These are phyloP conservation scores for Buddleja alternifolia DNA, from an alignment of 257 asterid genomes.

Conservation along the genomic window DNA sequence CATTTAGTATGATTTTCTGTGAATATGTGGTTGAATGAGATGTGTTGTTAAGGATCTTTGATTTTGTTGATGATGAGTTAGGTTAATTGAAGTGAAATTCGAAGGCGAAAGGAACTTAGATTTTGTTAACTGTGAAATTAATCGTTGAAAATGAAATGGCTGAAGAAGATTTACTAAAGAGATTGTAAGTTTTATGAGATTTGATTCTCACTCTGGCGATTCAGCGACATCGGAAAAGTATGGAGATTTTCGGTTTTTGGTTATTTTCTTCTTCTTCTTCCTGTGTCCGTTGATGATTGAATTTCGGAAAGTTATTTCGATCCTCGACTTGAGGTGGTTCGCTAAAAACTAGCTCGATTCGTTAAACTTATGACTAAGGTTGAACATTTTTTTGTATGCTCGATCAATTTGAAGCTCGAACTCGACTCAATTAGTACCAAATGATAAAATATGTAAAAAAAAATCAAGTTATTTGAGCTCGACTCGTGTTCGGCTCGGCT, in stretches of 20 bases:
- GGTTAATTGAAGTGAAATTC: background rate
- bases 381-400: no score
- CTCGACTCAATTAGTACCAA: no score
- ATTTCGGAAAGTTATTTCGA: background rate
- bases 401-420: no score
- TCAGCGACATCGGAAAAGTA: background rate
- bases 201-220: background rate
- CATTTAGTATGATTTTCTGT: slow-evolving; percentile 24
- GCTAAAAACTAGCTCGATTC: no score
- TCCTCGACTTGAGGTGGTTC: no score
- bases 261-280: background rate
- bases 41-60: background rate
- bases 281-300: background rate
- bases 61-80: background rate
- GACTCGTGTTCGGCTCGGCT: no score
- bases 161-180: background rate
- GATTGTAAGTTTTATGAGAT: background rate
- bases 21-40: background rate
- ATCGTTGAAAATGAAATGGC: background rate
- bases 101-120: background rate
- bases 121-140: background rate
- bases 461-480: no score
- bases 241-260: background rate
- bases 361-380: no score
- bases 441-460: no score